Conservation (phyloP, 306 rosid genomes). For the Argentina anserina region DNA sequence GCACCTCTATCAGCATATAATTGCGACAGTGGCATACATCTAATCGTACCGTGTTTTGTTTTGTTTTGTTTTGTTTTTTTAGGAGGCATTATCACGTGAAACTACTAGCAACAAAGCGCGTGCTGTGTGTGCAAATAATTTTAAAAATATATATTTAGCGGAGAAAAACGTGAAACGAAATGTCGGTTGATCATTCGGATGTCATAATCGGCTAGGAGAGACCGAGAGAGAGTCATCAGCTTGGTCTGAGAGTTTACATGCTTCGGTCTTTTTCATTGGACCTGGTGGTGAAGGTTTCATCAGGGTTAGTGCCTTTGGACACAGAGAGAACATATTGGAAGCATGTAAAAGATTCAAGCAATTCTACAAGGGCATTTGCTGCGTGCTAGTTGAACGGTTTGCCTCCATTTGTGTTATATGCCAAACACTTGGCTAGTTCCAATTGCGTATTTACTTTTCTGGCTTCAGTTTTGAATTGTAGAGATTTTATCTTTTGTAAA, state of each 20-base stretch:
- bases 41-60: too few relatives aligned
- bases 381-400: background rate
- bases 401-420: background rate
- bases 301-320: constrained; percentile 93
- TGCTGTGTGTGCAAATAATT: too few relatives aligned
- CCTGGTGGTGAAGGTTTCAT: constrained; percentile 91
- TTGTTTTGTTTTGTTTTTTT: too few relatives aligned
- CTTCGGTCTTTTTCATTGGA: too few relatives aligned
- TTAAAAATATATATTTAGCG: too few relatives aligned
- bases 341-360: constrained; percentile 90
- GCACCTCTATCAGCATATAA: background rate
- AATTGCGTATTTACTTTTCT: background rate
- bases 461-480: background rate
- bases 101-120: too few relatives aligned
- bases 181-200: too few relatives aligned
- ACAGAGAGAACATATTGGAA: constrained; percentile 61
- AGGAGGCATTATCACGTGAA: too few relatives aligned
- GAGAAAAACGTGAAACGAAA: too few relatives aligned
- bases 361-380: constrained; percentile 29
- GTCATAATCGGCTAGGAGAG: too few relatives aligned
- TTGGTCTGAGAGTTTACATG: too few relatives aligned
- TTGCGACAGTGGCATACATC: background rate
- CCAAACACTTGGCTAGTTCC: background rate
- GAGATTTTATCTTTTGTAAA: background rate
- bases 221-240: too few relatives aligned